Conservation (phyloP, 495 filamentous ascomycete genomes). For the Neurospora tetrasperma region DNA sequence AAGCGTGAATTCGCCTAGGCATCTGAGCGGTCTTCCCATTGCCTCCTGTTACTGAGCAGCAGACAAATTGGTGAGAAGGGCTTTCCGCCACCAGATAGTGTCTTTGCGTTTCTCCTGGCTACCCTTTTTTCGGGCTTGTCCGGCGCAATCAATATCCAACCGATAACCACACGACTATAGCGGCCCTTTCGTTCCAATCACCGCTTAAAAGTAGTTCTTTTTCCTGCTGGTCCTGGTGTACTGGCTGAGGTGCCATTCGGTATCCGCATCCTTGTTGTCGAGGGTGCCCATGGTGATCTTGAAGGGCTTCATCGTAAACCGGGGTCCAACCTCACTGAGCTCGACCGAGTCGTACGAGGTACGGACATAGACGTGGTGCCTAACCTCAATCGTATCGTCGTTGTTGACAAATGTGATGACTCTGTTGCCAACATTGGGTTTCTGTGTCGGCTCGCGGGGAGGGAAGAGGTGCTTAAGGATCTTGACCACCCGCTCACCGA, state of each 20-base stretch:
- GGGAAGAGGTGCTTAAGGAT: conserved; percentile 94
- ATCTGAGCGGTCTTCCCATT: conserved; percentile 84
- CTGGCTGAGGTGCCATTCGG: conserved; percentile 89
- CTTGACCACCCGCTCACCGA: conserved; percentile 80
- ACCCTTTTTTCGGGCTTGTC: conserved; percentile 58
- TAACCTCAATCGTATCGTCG: conserved; percentile 77
- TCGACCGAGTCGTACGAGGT: conserved; percentile 83
- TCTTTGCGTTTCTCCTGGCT: conserved; percentile 70
- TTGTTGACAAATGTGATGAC: conserved; percentile 93
- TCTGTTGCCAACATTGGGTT: conserved; percentile 69
- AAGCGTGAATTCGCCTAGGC: conserved; percentile 73
- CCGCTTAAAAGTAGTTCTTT: conserved; percentile 74
- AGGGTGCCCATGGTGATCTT: conserved; percentile 88
- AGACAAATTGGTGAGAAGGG: conserved; percentile 94
- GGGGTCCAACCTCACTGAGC: conserved; percentile 85
- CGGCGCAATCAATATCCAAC: conserved; percentile 49
- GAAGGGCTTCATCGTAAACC: conserved; percentile 94
- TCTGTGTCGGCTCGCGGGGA: conserved; percentile 62
- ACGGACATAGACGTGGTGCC: conserved; percentile 46
- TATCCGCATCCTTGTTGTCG: conserved; percentile 92
- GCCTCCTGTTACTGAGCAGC: conserved; percentile 85
- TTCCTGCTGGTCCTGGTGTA: conserved; percentile 88
- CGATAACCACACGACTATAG: neutral
- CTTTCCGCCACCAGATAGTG: conserved; percentile 89
- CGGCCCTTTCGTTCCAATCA: neutral